phyloP scores from a whole-genome alignment of 2,329 filamentous ascomycete species.

The Ascocoryne sarcoides region DNA sequence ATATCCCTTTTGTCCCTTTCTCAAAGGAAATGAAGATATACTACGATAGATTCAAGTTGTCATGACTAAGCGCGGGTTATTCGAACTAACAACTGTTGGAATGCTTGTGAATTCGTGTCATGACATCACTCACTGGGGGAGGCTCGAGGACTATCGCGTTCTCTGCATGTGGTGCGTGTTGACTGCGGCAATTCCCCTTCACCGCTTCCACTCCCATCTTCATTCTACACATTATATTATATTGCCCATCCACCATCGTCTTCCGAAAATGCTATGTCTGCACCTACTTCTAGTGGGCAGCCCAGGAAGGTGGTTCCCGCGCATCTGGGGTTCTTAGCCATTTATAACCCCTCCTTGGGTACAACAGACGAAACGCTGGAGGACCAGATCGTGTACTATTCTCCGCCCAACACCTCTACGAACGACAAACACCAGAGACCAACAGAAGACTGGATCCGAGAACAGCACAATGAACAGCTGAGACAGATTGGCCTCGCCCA shows the following conservation, averaged over 20 bases:
- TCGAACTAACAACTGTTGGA: no score
- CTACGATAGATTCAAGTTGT: no score
- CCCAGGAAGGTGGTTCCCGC: conserved; percentile 50
- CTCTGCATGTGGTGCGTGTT: no score
- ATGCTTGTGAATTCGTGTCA: no score
- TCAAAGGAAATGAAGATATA: no score
- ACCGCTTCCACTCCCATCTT: no score
- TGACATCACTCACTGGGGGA: no score
- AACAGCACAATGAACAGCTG: conserved; percentile 76
- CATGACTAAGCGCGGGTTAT: no score
- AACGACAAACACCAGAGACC: conserved; percentile 11
- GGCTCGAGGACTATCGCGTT: no score
- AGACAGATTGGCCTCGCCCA: conserved; percentile 93
- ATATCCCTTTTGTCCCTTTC: no score
- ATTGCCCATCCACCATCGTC: background rate
- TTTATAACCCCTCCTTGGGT: conserved; percentile 85
- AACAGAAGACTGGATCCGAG: conserved; percentile 33
- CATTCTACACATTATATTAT: no score
- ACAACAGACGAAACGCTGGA: conserved; percentile 49
- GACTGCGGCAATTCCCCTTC: no score
- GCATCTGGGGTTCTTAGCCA: conserved; percentile 80
- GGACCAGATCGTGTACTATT: conserved; percentile 88
- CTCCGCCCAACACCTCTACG: conserved; percentile 23
- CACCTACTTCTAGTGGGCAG: conserved; percentile 8
- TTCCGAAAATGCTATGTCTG: conserved; percentile 23